phyloP scores from a whole-genome alignment of 208 protist species.

The Novymonas esmeraldas region DNA sequence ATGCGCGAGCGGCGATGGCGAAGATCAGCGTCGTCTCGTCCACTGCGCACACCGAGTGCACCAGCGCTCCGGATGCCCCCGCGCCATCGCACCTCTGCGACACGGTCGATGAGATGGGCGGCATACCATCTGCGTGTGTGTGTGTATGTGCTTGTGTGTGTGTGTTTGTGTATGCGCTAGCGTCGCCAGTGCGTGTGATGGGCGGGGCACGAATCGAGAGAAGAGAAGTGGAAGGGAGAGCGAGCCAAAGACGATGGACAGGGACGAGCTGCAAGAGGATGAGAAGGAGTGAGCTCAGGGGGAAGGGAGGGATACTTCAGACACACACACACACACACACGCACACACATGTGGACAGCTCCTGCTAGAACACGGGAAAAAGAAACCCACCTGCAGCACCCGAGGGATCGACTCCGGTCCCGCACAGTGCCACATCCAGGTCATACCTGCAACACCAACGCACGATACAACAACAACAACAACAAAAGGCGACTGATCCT shows the following conservation, averaged over 20 bases:
- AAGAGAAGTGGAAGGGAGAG: neutral
- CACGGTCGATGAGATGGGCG: constrained; percentile 6
- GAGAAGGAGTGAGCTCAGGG: neutral
- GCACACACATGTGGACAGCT: neutral
- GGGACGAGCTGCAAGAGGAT: neutral
- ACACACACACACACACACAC: constrained; percentile 4
- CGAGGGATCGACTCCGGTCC: too few species aligned
- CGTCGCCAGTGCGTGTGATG: too few species aligned
- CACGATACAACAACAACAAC: too few species aligned
- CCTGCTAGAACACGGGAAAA: neutral
- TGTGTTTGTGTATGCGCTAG: neutral
- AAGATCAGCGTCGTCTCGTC: constrained; percentile 19
- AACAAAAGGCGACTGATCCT: too few species aligned
- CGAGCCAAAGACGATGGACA: too few species aligned
- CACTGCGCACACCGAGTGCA: constrained; percentile 2
- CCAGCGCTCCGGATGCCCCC: neutral
- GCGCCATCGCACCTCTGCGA: neutral
- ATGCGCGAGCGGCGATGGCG: constrained; percentile 1
- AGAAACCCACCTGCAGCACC: neutral
- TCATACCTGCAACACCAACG: too few species aligned
- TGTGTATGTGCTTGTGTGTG: neutral
- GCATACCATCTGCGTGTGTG: constrained; percentile 7
- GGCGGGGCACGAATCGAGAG: too few species aligned
- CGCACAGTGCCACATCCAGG: too few species aligned
- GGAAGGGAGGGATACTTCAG: neutral